Percentiles rank a stretch among this genome's conserved stretches.
Evolutionary conservation across 2,329 filamentous ascomycete genomes (phyloP).

Genomic region (Lachnellula willkommii): DNA sequence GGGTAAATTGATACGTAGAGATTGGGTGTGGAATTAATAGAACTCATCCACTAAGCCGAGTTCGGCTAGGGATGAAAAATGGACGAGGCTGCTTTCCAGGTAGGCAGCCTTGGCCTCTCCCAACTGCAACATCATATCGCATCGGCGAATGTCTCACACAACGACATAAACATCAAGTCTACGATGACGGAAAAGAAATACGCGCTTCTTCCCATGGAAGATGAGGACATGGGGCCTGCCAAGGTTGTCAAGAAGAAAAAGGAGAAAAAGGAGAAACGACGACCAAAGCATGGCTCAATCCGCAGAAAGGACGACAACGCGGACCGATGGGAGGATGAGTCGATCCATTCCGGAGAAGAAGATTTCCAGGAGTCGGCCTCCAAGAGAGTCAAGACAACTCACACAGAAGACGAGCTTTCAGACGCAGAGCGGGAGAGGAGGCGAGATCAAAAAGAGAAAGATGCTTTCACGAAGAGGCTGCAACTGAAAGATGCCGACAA

Average conservation of each 20-base stretch:
- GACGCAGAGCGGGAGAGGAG: slow-evolving; percentile 57
- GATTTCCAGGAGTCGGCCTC: slow-evolving; percentile 65
- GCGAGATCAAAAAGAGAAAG: slow-evolving; percentile 67
- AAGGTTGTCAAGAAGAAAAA: slow-evolving; percentile 47
- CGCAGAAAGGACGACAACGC: slow-evolving; percentile 22
- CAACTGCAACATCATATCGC: too few relatives aligned
- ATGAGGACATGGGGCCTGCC: slow-evolving; percentile 52
- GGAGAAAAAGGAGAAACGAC: slow-evolving; percentile 39
- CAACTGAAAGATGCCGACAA: slow-evolving; percentile 65
- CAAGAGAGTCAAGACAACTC: slow-evolving; percentile 63
- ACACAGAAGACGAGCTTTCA: slow-evolving; percentile 48
- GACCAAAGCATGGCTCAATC: slow-evolving; percentile 32
- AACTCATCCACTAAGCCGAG: too few relatives aligned
- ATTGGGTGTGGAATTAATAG: background rate
- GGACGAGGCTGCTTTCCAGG: too few relatives aligned
- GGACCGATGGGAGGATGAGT: slow-evolving; percentile 72
- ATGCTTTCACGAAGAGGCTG: slow-evolving; percentile 73
- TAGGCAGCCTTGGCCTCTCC: too few relatives aligned
- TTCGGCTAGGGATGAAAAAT: too few relatives aligned
- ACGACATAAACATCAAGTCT: background rate
- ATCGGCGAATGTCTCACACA: too few relatives aligned
- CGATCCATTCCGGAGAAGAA: slow-evolving; percentile 44
- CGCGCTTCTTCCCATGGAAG: slow-evolving; percentile 63
- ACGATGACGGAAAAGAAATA: slow-evolving; percentile 51
- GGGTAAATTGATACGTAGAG: background rate